Conservation (phyloP, 768 basidiomycete species). For the Kwoniella mangroviensis region DNA sequence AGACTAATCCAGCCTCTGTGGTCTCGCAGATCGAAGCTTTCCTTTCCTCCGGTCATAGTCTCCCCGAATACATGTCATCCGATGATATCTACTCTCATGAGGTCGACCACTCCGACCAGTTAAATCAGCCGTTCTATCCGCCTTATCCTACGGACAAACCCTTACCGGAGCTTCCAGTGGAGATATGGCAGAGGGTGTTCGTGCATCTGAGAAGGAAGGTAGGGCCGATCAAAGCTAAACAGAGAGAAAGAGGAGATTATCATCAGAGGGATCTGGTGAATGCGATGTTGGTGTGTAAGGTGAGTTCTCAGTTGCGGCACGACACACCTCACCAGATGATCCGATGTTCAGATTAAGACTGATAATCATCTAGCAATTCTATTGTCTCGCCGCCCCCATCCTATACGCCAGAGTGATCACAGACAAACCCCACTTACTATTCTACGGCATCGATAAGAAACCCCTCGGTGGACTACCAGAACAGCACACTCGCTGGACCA, state of each 20-base stretch:
- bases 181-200: slow-evolving; percentile 16
- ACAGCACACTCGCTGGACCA: slow-evolving; percentile 1
- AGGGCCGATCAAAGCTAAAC: background rate
- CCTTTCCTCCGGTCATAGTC: background rate
- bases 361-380: slow-evolving; percentile 6
- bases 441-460: background rate
- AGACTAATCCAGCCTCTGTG: too few species aligned
- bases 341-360: background rate
- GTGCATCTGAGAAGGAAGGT: slow-evolving; percentile 7
- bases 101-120: background rate
- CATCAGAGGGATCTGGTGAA: slow-evolving; percentile 16
- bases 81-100: slow-evolving; percentile 4
- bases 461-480: background rate
- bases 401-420: slow-evolving; percentile 15
- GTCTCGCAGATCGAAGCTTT: background rate
- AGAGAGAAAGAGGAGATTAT: slow-evolving; percentile 5
- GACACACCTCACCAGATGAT: background rate
- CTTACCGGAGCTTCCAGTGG: slow-evolving; percentile 2
- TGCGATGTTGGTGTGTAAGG: slow-evolving; percentile 8
- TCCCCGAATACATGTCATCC: background rate
- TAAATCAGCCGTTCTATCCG: background rate
- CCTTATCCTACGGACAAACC: background rate
- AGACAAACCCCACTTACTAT: background rate
- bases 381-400: background rate
- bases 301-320: slow-evolving; percentile 2